Evolutionary conservation across 768 basidiomycete species (phyloP).

Genomic region (Pleurotus eryngii): DNA sequence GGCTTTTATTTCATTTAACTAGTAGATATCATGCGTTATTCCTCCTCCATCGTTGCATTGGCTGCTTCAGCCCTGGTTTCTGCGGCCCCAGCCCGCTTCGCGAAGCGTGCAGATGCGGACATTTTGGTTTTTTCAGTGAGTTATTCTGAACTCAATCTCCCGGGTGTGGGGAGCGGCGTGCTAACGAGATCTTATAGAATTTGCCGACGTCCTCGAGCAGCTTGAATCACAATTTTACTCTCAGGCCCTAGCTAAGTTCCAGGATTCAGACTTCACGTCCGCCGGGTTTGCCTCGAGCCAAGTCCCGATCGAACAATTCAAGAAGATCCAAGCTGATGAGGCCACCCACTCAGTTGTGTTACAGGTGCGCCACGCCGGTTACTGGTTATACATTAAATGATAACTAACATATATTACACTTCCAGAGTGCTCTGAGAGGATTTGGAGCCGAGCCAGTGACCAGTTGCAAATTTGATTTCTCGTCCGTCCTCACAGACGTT

Average conservation of each 20-base stretch:
- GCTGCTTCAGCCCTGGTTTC: conserved; percentile 41
- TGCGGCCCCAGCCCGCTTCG: conserved; percentile 46
- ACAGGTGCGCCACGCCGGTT: conserved; percentile 30
- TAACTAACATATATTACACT: not conserved
- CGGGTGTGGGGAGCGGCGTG: not conserved
- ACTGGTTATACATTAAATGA: not conserved
- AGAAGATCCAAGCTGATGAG: conserved; percentile 60
- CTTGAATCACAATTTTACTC: conserved; percentile 69
- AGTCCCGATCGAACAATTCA: conserved; percentile 60
- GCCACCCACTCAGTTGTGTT: conserved; percentile 53
- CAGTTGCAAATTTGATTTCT: conserved; percentile 69
- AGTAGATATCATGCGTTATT: conserved; percentile 44
- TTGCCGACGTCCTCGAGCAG: conserved; percentile 73
- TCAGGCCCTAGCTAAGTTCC: conserved; percentile 64
- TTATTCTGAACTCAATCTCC: conserved; percentile 10
- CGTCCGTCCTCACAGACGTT: conserved; percentile 58
- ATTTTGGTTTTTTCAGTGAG: conserved; percentile 61
- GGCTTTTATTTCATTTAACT: conserved; percentile 20
- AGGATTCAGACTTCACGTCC: conserved; percentile 52
- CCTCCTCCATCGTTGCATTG: conserved; percentile 38
- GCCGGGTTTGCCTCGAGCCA: conserved; percentile 62
- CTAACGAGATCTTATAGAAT: conserved; percentile 42
- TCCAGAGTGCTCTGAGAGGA: conserved; percentile 44
- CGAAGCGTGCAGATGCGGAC: conserved; percentile 42
- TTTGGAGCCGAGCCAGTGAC: conserved; percentile 53